A percentile compares a stretch with the other conserved stretches of the same genome.
phyloP scores from a whole-genome alignment of 179 eudicot genomes.

The Kewa caespitosa region DNA sequence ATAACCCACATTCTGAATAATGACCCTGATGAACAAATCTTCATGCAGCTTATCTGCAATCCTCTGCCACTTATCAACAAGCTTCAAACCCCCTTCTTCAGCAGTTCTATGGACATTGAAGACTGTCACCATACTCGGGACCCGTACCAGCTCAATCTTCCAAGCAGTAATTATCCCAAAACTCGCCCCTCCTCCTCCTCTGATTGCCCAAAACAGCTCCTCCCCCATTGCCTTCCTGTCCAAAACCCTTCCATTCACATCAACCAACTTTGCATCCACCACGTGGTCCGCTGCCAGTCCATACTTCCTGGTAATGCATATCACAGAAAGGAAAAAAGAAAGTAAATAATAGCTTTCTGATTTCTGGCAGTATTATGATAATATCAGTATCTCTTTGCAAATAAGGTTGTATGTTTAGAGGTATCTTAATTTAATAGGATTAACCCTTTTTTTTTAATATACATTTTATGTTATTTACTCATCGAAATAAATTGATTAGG shows the following conservation, averaged over 20 bases:
- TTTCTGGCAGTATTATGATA: too few relatives aligned
- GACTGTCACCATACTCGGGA: constrained; percentile 1
- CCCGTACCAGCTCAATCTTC: constrained; percentile 17
- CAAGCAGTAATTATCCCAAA: constrained; percentile 16
- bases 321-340: too few relatives aligned
- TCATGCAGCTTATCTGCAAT: constrained; percentile 22
- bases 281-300: constrained; percentile 20
- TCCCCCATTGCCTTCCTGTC: constrained; percentile 16
- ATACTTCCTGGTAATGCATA: constrained; percentile 21
- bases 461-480: too few relatives aligned
- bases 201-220: constrained; percentile 19
- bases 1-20: constrained; percentile 23
- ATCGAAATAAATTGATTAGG: too few relatives aligned
- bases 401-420: too few relatives aligned
- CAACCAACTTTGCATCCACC: constrained; percentile 10
- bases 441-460: too few relatives aligned
- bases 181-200: constrained; percentile 25
- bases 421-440: too few relatives aligned
- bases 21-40: constrained; percentile 28
- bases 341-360: too few relatives aligned
- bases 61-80: constrained; percentile 26
- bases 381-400: too few relatives aligned
- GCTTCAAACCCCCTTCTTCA: constrained; percentile 22
- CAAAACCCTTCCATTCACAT: constrained; percentile 15
- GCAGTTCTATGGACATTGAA: constrained; percentile 15